Evolutionary conservation across 2,329 filamentous ascomycete species (phyloP).

Genomic region (Monosporascus cannonballus): DNA sequence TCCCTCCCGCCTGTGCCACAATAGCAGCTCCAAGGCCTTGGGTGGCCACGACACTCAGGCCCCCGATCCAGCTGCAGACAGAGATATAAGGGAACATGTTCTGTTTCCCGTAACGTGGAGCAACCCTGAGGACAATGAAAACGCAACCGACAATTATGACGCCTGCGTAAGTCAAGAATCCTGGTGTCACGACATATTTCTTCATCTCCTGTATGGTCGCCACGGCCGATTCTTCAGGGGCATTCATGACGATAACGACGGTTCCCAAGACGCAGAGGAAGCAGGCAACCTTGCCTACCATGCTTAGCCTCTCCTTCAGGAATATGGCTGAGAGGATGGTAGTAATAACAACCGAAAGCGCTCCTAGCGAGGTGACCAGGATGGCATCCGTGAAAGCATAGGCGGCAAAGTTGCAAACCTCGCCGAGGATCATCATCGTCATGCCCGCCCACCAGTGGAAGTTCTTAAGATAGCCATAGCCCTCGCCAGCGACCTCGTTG

Average conservation of each 20-base stretch:
- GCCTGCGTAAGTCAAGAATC: constrained; percentile 79
- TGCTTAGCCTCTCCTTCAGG: constrained; percentile 88
- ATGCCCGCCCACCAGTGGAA: constrained; percentile 93
- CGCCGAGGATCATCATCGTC: constrained; percentile 93
- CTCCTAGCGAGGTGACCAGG: constrained; percentile 85
- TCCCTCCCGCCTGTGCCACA: constrained; percentile 75
- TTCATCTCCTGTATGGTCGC: constrained; percentile 90
- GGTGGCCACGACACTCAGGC: constrained; percentile 88
- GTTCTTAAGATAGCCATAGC: constrained; percentile 96
- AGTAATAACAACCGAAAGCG: constrained; percentile 85
- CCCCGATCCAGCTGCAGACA: constrained; percentile 92
- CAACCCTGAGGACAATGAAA: constrained; percentile 73
- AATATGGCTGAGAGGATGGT: constrained; percentile 91
- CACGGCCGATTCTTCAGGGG: constrained; percentile 78
- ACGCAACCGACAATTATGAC: constrained; percentile 69
- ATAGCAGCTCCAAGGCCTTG: constrained; percentile 91
- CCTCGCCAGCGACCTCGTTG: constrained; percentile 90
- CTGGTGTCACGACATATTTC: constrained; percentile 75
- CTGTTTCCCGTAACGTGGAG: constrained; percentile 86
- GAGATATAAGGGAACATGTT: constrained; percentile 97
- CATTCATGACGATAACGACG: constrained; percentile 91
- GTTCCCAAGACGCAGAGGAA: constrained; percentile 93
- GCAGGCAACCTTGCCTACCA: constrained; percentile 93
- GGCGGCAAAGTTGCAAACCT: constrained; percentile 95
- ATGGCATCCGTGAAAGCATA: constrained; percentile 97